Evolutionary conservation across 1,284 basidiomycete genomes (phyloP).

Genomic region (Phellopilus nigrolimitatus): DNA sequence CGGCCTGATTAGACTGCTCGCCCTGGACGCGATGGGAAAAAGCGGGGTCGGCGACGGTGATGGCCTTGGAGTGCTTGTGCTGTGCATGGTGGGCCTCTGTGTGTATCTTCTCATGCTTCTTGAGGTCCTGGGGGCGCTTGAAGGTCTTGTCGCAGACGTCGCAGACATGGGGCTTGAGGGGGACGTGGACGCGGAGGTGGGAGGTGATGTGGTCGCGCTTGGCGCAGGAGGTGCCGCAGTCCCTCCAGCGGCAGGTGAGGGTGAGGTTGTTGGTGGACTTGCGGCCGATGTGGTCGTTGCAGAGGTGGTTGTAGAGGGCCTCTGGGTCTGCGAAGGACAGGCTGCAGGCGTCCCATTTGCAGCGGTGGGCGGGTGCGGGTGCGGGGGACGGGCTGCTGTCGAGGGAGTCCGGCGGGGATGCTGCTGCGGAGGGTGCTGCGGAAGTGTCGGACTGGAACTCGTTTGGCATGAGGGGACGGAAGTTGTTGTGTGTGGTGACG

Average conservation of each 20-base stretch:
- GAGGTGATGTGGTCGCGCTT: slow-evolving; percentile 98
- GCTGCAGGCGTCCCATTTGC: slow-evolving; percentile 68
- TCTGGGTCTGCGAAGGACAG: slow-evolving; percentile 63
- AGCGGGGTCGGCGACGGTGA: slow-evolving; percentile 74
- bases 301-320: slow-evolving; percentile 82
- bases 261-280: slow-evolving; percentile 96
- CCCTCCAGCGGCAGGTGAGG: slow-evolving; percentile 90
- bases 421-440: background rate
- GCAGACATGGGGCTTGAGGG: slow-evolving; percentile 94
- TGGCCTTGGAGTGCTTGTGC: slow-evolving; percentile 92
- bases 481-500: slow-evolving; percentile 1
- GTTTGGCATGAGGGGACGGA: slow-evolving; percentile 1
- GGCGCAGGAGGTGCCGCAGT: slow-evolving; percentile 83
- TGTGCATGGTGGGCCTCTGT: slow-evolving; percentile 92
- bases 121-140: slow-evolving; percentile 98
- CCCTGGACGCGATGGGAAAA: slow-evolving; percentile 58
- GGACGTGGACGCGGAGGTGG: slow-evolving; percentile 92
- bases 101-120: slow-evolving; percentile 99
- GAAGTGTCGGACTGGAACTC: background rate
- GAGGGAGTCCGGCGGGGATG: background rate
- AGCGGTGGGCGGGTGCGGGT: slow-evolving; percentile 35
- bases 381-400: background rate
- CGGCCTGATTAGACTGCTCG: slow-evolving; percentile 27
- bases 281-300: slow-evolving; percentile 92
- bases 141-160: slow-evolving; percentile 95